Base-by-base conservation (phyloP, 2,329 filamentous ascomycete species). In the Trichocomaceae sp. region DNA sequence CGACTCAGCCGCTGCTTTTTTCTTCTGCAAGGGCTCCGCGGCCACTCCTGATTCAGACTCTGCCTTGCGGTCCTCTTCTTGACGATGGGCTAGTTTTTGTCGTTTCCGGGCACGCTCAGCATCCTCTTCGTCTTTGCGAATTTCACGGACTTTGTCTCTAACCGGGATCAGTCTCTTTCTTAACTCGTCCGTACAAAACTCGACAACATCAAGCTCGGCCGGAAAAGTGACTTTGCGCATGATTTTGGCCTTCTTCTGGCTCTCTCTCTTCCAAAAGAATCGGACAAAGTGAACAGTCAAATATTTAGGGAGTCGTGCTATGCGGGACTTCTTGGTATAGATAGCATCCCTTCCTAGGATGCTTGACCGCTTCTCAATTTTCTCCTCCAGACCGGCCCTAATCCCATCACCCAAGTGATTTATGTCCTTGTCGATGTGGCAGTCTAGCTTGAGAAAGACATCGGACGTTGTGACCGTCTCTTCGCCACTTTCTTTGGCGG, bases 221-320 rank as follows among this genome's bases (percentile, higher is more conserved):
- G 92, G 92, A 69, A 99, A 99, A 0, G 90, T 92, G 55, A 99
- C 93, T 75, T 97, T 99, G 69, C 91, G 88, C 88, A 99, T 92
- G 64, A 99, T 99, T 80, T 99, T 99, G 62, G 92, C 91, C 79
- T 99, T 99, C 78, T 97, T 97, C 72, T 95, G 87, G 3, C 89
- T 90, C 62, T 95, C 90, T 47, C 87, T 84, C 68, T 95, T 92
- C 93, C 93, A 99, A 77, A 92, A 96, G 76, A 99, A 99, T 60
- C 93, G 89, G 55, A 99, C 88, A 70, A 99, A 96, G 72, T 99
- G 93, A 3, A 99, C 89, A 0, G 93, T 93, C 45, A 99, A 80
- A 69, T 99, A 96, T 72, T 96, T 95, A 17, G 93, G 93, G 48
- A 96, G 78, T 19, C 92, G 86, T 10, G 91, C 83, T 63, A 99